Conservation (phyloP, 805 yeast species). For the Metschnikowia henanensis region DNA sequence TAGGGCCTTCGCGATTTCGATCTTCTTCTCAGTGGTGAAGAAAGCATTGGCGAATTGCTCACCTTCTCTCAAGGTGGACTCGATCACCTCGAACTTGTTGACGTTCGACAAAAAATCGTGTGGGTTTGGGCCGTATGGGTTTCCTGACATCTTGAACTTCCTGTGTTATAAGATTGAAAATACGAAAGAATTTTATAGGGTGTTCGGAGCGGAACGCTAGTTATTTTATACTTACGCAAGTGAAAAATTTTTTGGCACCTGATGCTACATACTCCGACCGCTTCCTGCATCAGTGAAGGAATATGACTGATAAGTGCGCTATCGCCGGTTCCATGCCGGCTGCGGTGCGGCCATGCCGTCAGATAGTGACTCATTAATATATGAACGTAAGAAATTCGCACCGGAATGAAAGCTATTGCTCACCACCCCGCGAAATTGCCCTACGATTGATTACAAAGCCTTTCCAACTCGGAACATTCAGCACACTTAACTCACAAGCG, state of each 20-base stretch:
- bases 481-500: too few relatives aligned
- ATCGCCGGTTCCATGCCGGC: slow-evolving; percentile 13
- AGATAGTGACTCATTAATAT: slow-evolving; percentile 16
- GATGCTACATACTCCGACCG: slow-evolving; percentile 10
- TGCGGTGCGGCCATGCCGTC: slow-evolving; percentile 15
- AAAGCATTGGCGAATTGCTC: slow-evolving; percentile 66
- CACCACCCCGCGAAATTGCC: too few relatives aligned
- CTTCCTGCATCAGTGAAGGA: slow-evolving; percentile 16
- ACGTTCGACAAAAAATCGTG: slow-evolving; percentile 57
- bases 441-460: too few relatives aligned
- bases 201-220: background rate
- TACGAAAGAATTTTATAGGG: background rate
- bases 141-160: slow-evolving; percentile 24
- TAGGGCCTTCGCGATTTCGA: slow-evolving; percentile 58
- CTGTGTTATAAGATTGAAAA: background rate
- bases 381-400: slow-evolving; percentile 12
- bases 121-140: slow-evolving; percentile 62
- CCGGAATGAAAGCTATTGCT: slow-evolving; percentile 7
- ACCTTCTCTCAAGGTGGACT: slow-evolving; percentile 62
- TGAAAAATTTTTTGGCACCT: slow-evolving; percentile 18
- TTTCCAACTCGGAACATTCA: too few relatives aligned
- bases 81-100: slow-evolving; percentile 51
- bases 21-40: slow-evolving; percentile 54
- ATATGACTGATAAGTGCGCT: slow-evolving; percentile 20
- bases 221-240: slow-evolving; percentile 13